These are phyloP conservation scores for Ogataea parapolymorpha DNA, from an alignment of 805 yeast genomes.

Conservation along the genomic window DNA sequence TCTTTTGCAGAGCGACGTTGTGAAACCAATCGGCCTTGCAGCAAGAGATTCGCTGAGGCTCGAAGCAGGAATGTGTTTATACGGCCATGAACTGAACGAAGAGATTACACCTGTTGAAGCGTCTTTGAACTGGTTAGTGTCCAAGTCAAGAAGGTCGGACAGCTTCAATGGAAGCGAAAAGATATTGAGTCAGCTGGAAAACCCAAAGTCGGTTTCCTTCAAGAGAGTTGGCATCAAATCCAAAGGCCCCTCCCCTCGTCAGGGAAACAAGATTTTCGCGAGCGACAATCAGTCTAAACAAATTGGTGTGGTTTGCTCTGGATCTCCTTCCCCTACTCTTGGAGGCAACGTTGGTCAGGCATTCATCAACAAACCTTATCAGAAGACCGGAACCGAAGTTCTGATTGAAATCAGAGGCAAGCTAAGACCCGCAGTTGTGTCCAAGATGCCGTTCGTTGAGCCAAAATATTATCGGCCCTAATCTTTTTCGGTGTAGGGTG, in stretches of 20 bases:
- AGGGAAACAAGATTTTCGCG: constrained; percentile 60
- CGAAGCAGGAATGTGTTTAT: constrained; percentile 98
- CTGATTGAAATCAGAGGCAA: constrained; percentile 82
- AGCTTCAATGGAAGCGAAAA: constrained; percentile 74
- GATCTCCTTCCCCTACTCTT: constrained; percentile 57
- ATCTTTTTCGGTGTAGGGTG: constrained; percentile 3
- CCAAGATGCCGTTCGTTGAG: constrained; percentile 81
- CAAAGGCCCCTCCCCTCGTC: constrained; percentile 92
- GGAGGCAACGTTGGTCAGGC: constrained; percentile 89
- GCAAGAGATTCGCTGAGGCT: constrained; percentile 94
- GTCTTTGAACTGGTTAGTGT: constrained; percentile 83
- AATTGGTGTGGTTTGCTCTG: constrained; percentile 55
- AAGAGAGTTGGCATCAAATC: constrained; percentile 74
- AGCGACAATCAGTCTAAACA: constrained; percentile 50
- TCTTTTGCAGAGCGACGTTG: constrained; percentile 50
- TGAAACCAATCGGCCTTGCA: constrained; percentile 92
- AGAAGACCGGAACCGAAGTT: constrained; percentile 72
- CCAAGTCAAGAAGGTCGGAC: constrained; percentile 66
- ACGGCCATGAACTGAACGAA: constrained; percentile 88
- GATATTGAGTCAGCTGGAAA: constrained; percentile 63
- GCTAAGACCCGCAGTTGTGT: constrained; percentile 67
- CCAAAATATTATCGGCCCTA: constrained; percentile 57
- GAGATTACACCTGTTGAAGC: constrained; percentile 83
- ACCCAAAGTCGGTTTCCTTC: constrained; percentile 55
- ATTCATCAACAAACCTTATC: constrained; percentile 66